Percentiles rank a stretch among this genome's conserved stretches.
These are phyloP conservation scores for Phyllosticta citribraziliensis DNA, from an alignment of 2,329 filamentous ascomycete species.

Conservation along the genomic window DNA sequence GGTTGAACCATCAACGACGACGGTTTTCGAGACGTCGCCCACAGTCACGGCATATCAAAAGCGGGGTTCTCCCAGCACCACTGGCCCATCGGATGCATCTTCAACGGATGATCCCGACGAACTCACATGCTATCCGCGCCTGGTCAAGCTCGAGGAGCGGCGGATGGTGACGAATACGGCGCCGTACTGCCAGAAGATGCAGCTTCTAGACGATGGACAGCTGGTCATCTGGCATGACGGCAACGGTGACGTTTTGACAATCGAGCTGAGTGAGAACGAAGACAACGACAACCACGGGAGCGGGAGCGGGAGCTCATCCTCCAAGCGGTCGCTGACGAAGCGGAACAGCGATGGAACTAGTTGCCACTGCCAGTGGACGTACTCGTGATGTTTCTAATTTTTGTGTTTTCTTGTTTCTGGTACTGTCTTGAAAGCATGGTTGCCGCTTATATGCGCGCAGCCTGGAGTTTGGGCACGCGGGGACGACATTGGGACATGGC, in stretches of 20 bases:
- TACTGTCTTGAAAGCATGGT: not conserved
- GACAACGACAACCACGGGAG: not conserved
- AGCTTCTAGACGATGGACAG: constrained; percentile 44
- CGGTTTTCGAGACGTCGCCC: constrained; percentile 12
- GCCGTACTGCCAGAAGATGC: constrained; percentile 58
- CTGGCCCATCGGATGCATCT: not conserved
- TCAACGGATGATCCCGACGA: not conserved
- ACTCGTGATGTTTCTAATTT: not conserved
- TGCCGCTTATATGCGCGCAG: not conserved
- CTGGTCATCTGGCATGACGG: constrained; percentile 17
- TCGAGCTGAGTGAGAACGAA: constrained; percentile 5
- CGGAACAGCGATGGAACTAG: constrained; percentile 3
- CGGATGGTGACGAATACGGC: constrained; percentile 36
- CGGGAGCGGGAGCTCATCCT: not conserved
- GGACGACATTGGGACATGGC: not conserved
- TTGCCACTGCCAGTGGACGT: constrained; percentile 11
- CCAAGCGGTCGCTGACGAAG: not conserved
- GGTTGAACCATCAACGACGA: constrained; percentile 10
- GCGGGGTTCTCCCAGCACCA: not conserved
- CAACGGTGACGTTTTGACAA: not conserved
- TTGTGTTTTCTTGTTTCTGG: not conserved
- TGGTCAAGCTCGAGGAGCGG: constrained; percentile 58
- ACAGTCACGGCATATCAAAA: constrained; percentile 3
- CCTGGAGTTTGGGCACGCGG: not conserved
- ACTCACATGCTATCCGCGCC: constrained; percentile 40